These are phyloP conservation scores for Cryoendolithus antarcticus DNA, from an alignment of 2,329 filamentous ascomycete species.

Conservation along the genomic window DNA sequence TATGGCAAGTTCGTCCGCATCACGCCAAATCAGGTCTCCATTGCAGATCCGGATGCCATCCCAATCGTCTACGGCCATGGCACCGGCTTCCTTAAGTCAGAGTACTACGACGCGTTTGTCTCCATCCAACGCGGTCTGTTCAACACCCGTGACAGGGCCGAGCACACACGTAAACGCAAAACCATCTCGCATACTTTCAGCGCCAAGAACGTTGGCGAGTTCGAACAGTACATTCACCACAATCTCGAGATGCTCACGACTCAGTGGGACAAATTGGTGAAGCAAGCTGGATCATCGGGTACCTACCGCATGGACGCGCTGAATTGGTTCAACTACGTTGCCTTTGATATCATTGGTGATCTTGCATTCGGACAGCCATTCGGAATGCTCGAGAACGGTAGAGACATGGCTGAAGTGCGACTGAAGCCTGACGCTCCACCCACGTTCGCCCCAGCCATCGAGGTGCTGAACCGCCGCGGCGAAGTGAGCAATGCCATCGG, in stretches of 20 bases:
- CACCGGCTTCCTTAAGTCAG: slow-evolving; percentile 35
- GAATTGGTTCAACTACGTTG: slow-evolving; percentile 21
- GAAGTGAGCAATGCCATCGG: slow-evolving; percentile 72
- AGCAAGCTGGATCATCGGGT: slow-evolving; percentile 14
- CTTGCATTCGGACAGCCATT: slow-evolving; percentile 11
- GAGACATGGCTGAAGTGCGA: slow-evolving; percentile 22
- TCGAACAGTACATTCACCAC: slow-evolving; percentile 76
- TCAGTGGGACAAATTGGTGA: slow-evolving; percentile 56
- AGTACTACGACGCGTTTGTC: slow-evolving; percentile 66
- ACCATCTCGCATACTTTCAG: slow-evolving; percentile 73
- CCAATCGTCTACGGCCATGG: slow-evolving; percentile 59
- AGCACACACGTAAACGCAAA: slow-evolving; percentile 83
- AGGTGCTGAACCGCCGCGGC: slow-evolving; percentile 77
- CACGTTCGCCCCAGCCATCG: slow-evolving; percentile 46
- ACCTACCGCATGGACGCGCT: slow-evolving; percentile 13
- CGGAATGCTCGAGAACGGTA: slow-evolving; percentile 9
- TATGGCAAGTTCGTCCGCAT: slow-evolving; percentile 29
- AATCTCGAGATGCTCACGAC: slow-evolving; percentile 64
- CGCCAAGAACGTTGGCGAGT: slow-evolving; percentile 57
- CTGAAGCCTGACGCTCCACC: slow-evolving; percentile 17
- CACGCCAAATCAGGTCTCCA: slow-evolving; percentile 28
- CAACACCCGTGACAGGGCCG: slow-evolving; percentile 70
- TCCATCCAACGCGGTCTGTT: slow-evolving; percentile 77
- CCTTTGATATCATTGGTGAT: slow-evolving; percentile 19
- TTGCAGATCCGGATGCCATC: slow-evolving; percentile 72